Evolutionary conservation across 2,329 filamentous ascomycete genomes (phyloP).

Genomic region (Claviceps fusiformis): DNA sequence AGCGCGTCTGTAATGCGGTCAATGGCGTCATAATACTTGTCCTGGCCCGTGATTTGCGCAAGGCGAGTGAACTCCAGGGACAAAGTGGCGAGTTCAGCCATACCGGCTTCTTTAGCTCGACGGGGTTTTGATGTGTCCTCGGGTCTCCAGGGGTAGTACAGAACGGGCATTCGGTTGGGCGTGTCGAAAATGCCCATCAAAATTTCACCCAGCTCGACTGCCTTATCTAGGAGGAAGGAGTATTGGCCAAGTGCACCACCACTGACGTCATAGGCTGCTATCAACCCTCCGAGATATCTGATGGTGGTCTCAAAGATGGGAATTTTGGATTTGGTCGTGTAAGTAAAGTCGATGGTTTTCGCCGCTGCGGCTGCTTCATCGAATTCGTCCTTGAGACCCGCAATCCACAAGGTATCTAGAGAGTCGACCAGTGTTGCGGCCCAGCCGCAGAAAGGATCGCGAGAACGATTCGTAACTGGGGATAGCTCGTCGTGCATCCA

Average conservation of each 20-base stretch:
- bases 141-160: slow-evolving; percentile 69
- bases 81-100: slow-evolving; percentile 66
- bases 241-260: slow-evolving; percentile 44
- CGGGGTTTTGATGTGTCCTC: slow-evolving; percentile 48
- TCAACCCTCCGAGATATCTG: slow-evolving; percentile 73
- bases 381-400: slow-evolving; percentile 67
- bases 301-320: slow-evolving; percentile 92
- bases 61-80: slow-evolving; percentile 82
- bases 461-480: slow-evolving; percentile 53
- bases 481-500: slow-evolving; percentile 79
- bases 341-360: slow-evolving; percentile 70
- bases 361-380: slow-evolving; percentile 61
- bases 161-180: slow-evolving; percentile 80
- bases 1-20: slow-evolving; percentile 74
- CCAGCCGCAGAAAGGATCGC: slow-evolving; percentile 85
- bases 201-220: slow-evolving; percentile 65
- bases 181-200: slow-evolving; percentile 79
- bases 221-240: slow-evolving; percentile 58
- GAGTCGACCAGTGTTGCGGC: slow-evolving; percentile 75
- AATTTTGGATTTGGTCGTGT: slow-evolving; percentile 50
- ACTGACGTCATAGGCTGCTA: slow-evolving; percentile 79
- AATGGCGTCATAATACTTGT: slow-evolving; percentile 82
- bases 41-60: slow-evolving; percentile 67
- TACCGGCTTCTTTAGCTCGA: slow-evolving; percentile 42
- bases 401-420: slow-evolving; percentile 77